Evolutionary conservation across 345 rosid species (phyloP).

Genomic region (Raphanus sativus): DNA sequence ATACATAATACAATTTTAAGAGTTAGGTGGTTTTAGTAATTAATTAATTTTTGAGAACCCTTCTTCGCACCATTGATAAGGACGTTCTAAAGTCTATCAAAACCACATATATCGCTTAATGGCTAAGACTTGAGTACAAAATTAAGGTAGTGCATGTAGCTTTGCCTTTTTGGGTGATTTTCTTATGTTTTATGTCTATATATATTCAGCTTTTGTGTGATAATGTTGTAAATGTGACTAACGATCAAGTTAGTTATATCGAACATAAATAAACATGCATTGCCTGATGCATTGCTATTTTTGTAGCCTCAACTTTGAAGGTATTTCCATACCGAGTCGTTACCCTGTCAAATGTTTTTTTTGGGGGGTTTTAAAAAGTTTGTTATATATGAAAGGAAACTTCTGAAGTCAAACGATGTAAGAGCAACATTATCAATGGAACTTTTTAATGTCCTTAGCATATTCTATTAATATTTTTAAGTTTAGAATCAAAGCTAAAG

Average conservation of each 20-base stretch:
- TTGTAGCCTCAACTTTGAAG: too few relatives aligned
- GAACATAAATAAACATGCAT: neutral
- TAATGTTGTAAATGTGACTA: neutral
- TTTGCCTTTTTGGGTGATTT: neutral
- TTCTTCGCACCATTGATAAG: too few relatives aligned
- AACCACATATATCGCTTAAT: slow-evolving; percentile 3
- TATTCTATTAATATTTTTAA: too few relatives aligned
- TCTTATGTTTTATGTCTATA: too few relatives aligned
- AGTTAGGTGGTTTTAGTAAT: too few relatives aligned
- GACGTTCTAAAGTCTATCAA: neutral
- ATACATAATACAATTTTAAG: too few relatives aligned
- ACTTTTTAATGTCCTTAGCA: too few relatives aligned
- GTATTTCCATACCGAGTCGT: neutral
- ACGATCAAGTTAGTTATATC: neutral
- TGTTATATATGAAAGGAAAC: neutral
- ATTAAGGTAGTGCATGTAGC: slow-evolving; percentile 9
- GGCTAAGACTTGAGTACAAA: slow-evolving; percentile 8
- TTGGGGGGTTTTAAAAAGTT: neutral
- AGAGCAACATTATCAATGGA: too few relatives aligned
- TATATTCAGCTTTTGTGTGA: neutral
- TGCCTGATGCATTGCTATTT: neutral
- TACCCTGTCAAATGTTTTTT: neutral
- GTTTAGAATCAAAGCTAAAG: too few relatives aligned
- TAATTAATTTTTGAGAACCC: too few relatives aligned
- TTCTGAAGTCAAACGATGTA: neutral